Evolutionary conservation across 2,329 filamentous ascomycete species (phyloP).

Genomic region (Cercospora zeina): DNA sequence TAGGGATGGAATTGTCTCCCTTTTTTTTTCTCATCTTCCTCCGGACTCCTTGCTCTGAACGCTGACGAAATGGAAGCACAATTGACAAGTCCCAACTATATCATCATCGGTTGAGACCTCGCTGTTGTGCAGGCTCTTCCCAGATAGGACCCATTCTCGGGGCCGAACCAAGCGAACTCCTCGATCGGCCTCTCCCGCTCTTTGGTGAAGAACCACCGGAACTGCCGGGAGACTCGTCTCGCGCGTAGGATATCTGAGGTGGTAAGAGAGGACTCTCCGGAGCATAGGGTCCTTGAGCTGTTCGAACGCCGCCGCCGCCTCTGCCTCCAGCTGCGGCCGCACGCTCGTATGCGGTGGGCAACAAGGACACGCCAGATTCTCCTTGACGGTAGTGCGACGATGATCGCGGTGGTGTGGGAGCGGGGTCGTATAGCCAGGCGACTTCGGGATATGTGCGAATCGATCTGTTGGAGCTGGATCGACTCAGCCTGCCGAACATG

Average conservation of each 20-base stretch:
- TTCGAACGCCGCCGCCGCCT: background rate
- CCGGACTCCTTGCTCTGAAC: constrained; percentile 23
- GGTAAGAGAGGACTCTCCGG: constrained; percentile 25
- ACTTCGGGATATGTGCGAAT: constrained; percentile 28
- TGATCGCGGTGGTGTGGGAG: constrained; percentile 26
- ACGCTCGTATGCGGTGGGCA: constrained; percentile 8
- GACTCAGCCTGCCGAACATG: constrained; percentile 13
- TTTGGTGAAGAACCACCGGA: constrained; percentile 11
- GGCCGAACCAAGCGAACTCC: constrained; percentile 19
- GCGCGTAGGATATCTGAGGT: constrained; percentile 18
- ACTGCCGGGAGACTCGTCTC: constrained; percentile 16
- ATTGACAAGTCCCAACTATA: no score
- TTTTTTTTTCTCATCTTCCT: background rate
- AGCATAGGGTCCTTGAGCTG: constrained; percentile 6
- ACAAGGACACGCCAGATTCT: constrained; percentile 2
- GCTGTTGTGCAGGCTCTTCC: constrained; percentile 12
- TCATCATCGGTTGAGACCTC: constrained; percentile 8
- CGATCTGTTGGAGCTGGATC: constrained; percentile 18
- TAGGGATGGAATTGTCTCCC: background rate
- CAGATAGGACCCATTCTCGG: constrained; percentile 20
- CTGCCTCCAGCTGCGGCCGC: constrained; percentile 1
- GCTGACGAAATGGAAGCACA: constrained; percentile 18
- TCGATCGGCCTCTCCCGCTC: constrained; percentile 15
- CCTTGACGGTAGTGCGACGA: constrained; percentile 2
- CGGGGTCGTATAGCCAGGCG: constrained; percentile 33